A percentile compares a stretch with the other conserved stretches of the same genome.
These are phyloP conservation scores for Paramecium sexaurelia DNA, from an alignment of 73 alveolate genomes.

Conservation along the genomic window DNA sequence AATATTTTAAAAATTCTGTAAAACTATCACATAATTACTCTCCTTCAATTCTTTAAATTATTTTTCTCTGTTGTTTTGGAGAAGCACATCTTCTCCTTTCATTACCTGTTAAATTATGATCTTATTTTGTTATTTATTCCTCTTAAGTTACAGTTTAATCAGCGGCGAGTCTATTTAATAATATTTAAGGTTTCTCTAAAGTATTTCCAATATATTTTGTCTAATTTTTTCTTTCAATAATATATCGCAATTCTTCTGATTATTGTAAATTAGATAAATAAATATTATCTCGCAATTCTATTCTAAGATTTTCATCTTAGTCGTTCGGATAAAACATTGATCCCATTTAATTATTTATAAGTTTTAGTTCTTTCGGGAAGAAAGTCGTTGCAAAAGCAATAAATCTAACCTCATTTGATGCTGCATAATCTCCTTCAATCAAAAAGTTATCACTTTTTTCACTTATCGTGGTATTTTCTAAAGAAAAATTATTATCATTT, in stretches of 20 bases:
- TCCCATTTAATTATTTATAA: not conserved
- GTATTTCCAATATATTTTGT: slow-evolving; percentile 89
- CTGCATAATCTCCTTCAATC: not conserved
- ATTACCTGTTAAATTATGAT: slow-evolving; percentile 27
- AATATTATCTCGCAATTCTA: not conserved
- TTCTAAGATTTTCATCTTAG: not conserved
- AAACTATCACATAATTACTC: slow-evolving; percentile 4
- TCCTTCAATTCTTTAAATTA: not conserved
- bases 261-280: not conserved
- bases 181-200: slow-evolving; percentile 89
- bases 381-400: not conserved
- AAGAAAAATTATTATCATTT: not conserved
- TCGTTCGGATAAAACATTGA: not conserved
- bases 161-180: slow-evolving; percentile 80
- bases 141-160: slow-evolving; percentile 77
- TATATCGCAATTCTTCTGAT: slow-evolving; percentile 91
- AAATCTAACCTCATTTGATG: not conserved
- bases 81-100: slow-evolving; percentile 10
- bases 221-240: slow-evolving; percentile 85
- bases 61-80: not conserved
- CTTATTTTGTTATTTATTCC: slow-evolving; percentile 77
- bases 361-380: not conserved
- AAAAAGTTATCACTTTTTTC: not conserved
- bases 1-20: slow-evolving; percentile 71
- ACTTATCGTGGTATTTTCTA: not conserved